phyloP scores from a whole-genome alignment of 352 stramenopile genomes.

The Peronospora destructor region DNA sequence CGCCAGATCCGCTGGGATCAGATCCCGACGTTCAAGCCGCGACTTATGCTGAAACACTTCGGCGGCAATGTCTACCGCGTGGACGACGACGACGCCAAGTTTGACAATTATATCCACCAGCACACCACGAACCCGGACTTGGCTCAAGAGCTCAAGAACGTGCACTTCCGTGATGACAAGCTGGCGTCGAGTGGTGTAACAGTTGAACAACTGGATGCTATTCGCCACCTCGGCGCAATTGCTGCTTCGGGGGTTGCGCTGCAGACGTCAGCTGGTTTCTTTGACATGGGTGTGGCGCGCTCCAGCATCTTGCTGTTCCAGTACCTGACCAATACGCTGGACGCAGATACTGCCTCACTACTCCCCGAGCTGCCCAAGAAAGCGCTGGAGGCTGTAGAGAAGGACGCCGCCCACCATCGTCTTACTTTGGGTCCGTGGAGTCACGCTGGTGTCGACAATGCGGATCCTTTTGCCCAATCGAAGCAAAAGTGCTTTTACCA shows the following conservation, averaged over 20 bases:
- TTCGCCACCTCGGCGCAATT: conserved; percentile 53
- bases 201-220: conserved; percentile 42
- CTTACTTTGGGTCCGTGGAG: conserved; percentile 77
- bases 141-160: conserved; percentile 35
- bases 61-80: conserved; percentile 78
- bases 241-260: conserved; percentile 63
- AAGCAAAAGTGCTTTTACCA: conserved; percentile 85
- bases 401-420: conserved; percentile 45
- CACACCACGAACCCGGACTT: conserved; percentile 61
- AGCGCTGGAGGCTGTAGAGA: conserved; percentile 23
- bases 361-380: conserved; percentile 46
- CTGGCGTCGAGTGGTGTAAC: conserved; percentile 38
- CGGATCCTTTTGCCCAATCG: conserved; percentile 64
- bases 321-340: conserved; percentile 75
- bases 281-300: conserved; percentile 66
- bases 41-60: conserved; percentile 83
- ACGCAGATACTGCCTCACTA: conserved; percentile 45
- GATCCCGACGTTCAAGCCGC: conserved; percentile 68
- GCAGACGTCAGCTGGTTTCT: conserved; percentile 66
- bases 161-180: conserved; percentile 62
- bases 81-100: conserved; percentile 57
- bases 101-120: conserved; percentile 55
- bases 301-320: conserved; percentile 71
- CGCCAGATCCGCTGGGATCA: conserved; percentile 62
- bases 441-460: conserved; percentile 75